Evolutionary conservation across 139 green algal genomes (phyloP), one percentile per base, ranked within the genome.

Genomic region (Chloropicon primus): DNA sequence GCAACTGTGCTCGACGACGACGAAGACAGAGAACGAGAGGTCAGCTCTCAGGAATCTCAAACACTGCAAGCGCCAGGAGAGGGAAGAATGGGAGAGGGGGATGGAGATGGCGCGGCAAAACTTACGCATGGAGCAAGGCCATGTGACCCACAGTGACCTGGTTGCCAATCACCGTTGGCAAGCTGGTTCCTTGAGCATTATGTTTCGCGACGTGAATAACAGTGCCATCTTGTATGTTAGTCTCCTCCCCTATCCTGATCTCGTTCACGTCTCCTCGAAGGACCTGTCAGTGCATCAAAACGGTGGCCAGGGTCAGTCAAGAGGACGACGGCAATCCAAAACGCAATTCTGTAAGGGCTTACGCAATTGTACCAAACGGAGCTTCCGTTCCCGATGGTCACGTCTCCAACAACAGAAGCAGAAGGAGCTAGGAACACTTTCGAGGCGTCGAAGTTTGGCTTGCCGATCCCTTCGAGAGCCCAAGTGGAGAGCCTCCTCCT

Each of bases 181-280:
- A 26, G 10, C 81, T 29, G 22, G 78, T 77, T 0, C 78, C 78
- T 22, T 73, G 71, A 22, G 84, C 24, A 78, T 86, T 88, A 24
- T 74, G 84, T 76, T 88, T 88, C 17, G 84, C 84, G 22, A 88
- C 84, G 79, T 88, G 86, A n/a, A 99, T 87, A 1, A 89, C 88
- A 21, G 83, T 86, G 41, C 88, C 88, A 77, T 99, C 95, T 87
- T 99, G 95, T 72, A 99, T 88, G 86, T 99, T 99, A 77, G 85
- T 93, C 78, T 86, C 85, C 2, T 84, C 75, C 5, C 95, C 95
- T 5, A 99, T 87, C 0, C 41, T 90, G 29, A 99, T 92, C 1
- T 75, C 82, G 53, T 92, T 89, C 3, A 83, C 83, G 82, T 99
- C 95, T 22, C 93, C 73, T 2, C 73, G 3, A 21, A 26, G 71